Evolutionary conservation across 2,329 filamentous ascomycete species (phyloP).

Genomic region (Fusarium lyarnte): DNA sequence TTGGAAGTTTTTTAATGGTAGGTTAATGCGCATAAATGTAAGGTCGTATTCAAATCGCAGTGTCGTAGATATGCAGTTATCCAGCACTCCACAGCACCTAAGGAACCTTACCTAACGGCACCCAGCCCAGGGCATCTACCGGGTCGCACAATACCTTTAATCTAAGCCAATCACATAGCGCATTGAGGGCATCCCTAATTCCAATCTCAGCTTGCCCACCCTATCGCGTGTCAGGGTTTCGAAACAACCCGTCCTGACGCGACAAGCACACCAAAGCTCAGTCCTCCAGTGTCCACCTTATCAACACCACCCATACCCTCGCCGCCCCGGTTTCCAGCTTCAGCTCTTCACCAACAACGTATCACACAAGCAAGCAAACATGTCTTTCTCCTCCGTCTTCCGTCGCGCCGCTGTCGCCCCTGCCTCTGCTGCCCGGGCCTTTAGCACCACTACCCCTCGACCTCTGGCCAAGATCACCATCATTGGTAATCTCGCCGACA

Average conservation of each 20-base stretch:
- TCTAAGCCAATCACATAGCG: conserved; percentile 16
- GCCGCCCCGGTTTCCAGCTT: conserved; percentile 1
- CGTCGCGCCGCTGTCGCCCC: conserved; percentile 60
- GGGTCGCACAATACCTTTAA: not conserved
- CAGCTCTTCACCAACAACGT: conserved; percentile 3
- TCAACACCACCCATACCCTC: conserved; percentile 6
- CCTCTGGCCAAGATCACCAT: conserved; percentile 83
- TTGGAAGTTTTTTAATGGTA: not conserved
- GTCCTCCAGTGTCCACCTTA: conserved; percentile 2
- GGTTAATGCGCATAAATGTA: not conserved
- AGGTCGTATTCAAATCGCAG: not conserved
- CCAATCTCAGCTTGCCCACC: conserved; percentile 25
- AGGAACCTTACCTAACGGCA: not conserved
- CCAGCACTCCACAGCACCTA: not conserved
- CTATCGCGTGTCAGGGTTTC: conserved; percentile 29
- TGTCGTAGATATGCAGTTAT: conserved; percentile 16
- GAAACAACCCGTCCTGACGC: conserved; percentile 23
- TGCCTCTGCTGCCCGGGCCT: conserved; percentile 68
- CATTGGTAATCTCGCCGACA: conserved; percentile 83
- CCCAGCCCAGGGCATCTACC: conserved; percentile 5
- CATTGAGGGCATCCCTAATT: conserved; percentile 23
- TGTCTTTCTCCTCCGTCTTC: conserved; percentile 65
- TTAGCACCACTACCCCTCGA: conserved; percentile 75
- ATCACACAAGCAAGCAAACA: conserved; percentile 29
- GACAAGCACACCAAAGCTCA: conserved; percentile 22